Percentiles rank a stretch among this genome's conserved stretches.
These are phyloP conservation scores for Choiromyces venosus DNA, from an alignment of 495 filamentous ascomycete species.

Conservation along the genomic window DNA sequence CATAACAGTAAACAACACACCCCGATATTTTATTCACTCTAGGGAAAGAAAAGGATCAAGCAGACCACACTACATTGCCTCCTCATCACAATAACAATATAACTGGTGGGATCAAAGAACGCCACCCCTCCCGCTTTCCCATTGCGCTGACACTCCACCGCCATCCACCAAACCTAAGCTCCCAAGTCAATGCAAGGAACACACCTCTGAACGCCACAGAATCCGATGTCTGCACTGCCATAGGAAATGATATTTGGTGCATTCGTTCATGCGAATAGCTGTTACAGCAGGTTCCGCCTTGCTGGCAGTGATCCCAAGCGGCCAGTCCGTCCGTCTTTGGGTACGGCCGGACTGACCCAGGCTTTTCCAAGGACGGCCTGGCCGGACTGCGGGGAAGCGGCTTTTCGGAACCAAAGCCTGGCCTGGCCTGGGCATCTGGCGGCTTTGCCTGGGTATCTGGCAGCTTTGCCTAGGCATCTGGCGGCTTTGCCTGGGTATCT, in stretches of 20 bases:
- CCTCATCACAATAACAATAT: background rate
- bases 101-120: background rate
- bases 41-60: background rate
- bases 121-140: background rate
- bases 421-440: too few relatives aligned
- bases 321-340: too few relatives aligned
- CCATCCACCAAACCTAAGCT: background rate
- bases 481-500: too few relatives aligned
- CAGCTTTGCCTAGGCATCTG: too few relatives aligned
- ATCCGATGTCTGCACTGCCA: background rate
- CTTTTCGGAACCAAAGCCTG: too few relatives aligned
- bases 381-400: too few relatives aligned
- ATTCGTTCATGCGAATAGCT: background rate
- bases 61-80: background rate
- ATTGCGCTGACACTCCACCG: background rate
- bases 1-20: background rate
- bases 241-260: background rate
- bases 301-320: background rate
- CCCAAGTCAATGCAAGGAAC: background rate
- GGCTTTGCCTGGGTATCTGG: too few relatives aligned
- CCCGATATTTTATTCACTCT: background rate
- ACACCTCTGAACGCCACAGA: background rate
- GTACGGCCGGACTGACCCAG: too few relatives aligned
- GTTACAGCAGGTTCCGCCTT: background rate
- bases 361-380: too few relatives aligned